Percentiles rank a stretch among this genome's conserved stretches.
Evolutionary conservation across 805 yeast species (phyloP).

Genomic region (Spathaspora arborariae): DNA sequence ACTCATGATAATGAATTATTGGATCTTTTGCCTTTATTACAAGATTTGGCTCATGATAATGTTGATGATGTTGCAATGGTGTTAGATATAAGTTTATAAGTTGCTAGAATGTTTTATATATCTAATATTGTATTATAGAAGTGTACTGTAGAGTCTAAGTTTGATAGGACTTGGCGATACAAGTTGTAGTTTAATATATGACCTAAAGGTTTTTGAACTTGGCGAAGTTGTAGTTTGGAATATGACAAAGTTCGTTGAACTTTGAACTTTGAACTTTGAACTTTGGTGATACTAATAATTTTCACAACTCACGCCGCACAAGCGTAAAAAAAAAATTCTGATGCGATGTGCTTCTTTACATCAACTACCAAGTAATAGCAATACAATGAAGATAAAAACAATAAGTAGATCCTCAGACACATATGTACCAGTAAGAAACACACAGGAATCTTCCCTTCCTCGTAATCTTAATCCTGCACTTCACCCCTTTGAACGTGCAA

Average conservation of each 20-base stretch:
- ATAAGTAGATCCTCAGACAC: conserved; percentile 86
- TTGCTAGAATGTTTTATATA: neutral
- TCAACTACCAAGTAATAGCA: no score
- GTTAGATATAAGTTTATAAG: conserved; percentile 63
- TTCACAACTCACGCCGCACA: neutral
- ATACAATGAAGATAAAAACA: conserved; percentile 77
- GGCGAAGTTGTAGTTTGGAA: no score
- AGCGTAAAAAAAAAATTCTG: neutral
- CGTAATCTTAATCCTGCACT: conserved; percentile 89
- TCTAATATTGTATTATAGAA: neutral
- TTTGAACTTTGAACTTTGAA: no score
- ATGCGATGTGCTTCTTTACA: neutral
- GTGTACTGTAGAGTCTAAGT: no score
- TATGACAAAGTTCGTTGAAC: no score
- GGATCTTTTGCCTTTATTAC: conserved; percentile 86
- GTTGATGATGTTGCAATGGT: conserved; percentile 86
- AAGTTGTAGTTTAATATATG: no score
- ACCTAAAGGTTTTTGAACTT: no score
- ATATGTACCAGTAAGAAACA: conserved; percentile 87
- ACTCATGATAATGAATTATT: conserved; percentile 93
- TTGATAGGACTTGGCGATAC: no score
- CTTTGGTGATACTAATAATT: no score
- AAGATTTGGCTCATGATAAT: conserved; percentile 67
- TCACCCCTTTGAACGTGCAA: conserved; percentile 95
- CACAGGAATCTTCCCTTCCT: conserved; percentile 83